phyloP scores from a whole-genome alignment of 164 flowering plant species.

The Macadamia integrifolia region DNA sequence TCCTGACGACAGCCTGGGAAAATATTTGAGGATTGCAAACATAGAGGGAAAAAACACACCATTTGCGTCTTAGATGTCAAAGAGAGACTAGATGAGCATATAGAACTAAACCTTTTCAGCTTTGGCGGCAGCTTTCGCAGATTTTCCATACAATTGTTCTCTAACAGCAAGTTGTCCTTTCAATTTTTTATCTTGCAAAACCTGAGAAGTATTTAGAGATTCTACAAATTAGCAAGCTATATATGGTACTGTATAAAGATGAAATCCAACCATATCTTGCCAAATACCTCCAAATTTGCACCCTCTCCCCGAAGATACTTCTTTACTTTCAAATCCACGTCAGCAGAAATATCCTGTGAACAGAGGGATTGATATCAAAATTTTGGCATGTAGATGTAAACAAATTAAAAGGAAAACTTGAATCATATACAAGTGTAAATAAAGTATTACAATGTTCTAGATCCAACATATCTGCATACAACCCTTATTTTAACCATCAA shows the following conservation, averaged over 20 bases:
- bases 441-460: too few relatives aligned
- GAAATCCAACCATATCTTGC: neutral
- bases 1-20: too few relatives aligned
- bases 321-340: slow-evolving; percentile 45
- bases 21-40: too few relatives aligned
- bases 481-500: too few relatives aligned
- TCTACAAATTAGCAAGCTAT: neutral
- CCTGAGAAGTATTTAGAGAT: slow-evolving; percentile 30
- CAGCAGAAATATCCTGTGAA: slow-evolving; percentile 42
- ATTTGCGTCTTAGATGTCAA: too few relatives aligned
- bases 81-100: too few relatives aligned
- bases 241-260: neutral
- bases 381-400: neutral
- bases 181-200: slow-evolving; percentile 69
- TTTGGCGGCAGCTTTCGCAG: slow-evolving; percentile 84
- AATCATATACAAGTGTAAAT: too few relatives aligned
- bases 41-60: too few relatives aligned
- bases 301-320: slow-evolving; percentile 82
- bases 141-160: slow-evolving; percentile 64
- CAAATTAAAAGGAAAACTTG: too few relatives aligned
- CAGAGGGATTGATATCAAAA: neutral
- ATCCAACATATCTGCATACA: too few relatives aligned
- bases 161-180: slow-evolving; percentile 68
- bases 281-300: slow-evolving; percentile 62
- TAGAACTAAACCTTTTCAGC: slow-evolving; percentile 46